Percentiles rank a stretch among this genome's conserved stretches.
Conservation (phyloP, 805 yeast species). For the Teunomyces aglyptinius region DNA sequence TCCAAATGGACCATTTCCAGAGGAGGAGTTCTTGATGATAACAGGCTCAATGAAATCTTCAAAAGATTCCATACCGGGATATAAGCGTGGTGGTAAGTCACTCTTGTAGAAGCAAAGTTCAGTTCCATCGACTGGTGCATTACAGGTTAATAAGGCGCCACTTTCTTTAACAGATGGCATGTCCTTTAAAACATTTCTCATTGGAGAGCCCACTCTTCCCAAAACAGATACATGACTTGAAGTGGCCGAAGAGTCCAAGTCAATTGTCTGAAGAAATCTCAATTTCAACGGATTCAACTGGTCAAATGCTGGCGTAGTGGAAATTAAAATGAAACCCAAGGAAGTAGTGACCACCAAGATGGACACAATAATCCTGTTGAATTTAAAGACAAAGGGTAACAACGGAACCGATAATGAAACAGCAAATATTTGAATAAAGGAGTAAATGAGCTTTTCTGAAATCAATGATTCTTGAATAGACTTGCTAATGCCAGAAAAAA, state of each 20-base stretch:
- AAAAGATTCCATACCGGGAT: slow-evolving; percentile 29
- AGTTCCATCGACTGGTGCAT: slow-evolving; percentile 40
- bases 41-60: slow-evolving; percentile 50
- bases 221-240: slow-evolving; percentile 43
- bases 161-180: slow-evolving; percentile 59
- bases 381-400: slow-evolving; percentile 67
- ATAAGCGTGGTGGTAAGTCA: slow-evolving; percentile 41
- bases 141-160: slow-evolving; percentile 32
- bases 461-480: slow-evolving; percentile 63
- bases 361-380: slow-evolving; percentile 51
- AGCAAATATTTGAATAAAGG: slow-evolving; percentile 26
- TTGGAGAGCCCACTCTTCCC: slow-evolving; percentile 50
- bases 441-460: slow-evolving; percentile 38
- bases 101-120: slow-evolving; percentile 56
- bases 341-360: slow-evolving; percentile 31
- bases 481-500: slow-evolving; percentile 65
- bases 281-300: slow-evolving; percentile 65
- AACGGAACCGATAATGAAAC: slow-evolving; percentile 45
- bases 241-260: slow-evolving; percentile 34
- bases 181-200: slow-evolving; percentile 49
- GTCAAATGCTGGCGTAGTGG: slow-evolving; percentile 57
- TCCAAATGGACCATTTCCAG: slow-evolving; percentile 51
- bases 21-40: slow-evolving; percentile 49
- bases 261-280: slow-evolving; percentile 62
- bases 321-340: slow-evolving; percentile 31